A percentile compares a stretch with the other conserved stretches of the same genome.
Conservation (phyloP, 2,329 filamentous ascomycete species). For the Scorias spongiosa region DNA sequence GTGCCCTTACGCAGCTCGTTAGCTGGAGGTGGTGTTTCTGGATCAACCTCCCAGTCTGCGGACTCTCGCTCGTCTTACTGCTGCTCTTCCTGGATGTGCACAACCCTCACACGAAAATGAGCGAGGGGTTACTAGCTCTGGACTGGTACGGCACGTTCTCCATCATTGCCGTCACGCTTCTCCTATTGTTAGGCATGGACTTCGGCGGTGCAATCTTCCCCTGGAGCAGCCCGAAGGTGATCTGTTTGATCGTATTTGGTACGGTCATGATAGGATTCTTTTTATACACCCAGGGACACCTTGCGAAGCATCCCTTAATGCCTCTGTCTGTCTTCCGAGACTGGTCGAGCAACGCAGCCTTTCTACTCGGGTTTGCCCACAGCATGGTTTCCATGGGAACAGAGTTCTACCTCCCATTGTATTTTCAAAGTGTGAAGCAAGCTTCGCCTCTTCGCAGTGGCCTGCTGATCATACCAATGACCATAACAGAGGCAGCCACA, state of each 20-base stretch:
- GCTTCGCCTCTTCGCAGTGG: conserved; percentile 46
- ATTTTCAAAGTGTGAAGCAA: conserved; percentile 53
- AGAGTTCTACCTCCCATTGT: conserved; percentile 59
- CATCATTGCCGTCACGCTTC: conserved; percentile 35
- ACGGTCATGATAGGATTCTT: conserved; percentile 35
- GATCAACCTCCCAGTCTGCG: conserved; percentile 40
- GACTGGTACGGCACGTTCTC: conserved; percentile 40
- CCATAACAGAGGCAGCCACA: conserved; percentile 26
- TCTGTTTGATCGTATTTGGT: conserved; percentile 39
- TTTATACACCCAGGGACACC: conserved; percentile 44
- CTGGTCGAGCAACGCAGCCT: conserved; percentile 40
- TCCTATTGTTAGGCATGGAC: conserved; percentile 38
- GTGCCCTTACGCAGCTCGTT: conserved; percentile 30
- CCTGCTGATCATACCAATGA: conserved; percentile 47
- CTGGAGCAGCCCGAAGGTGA: conserved; percentile 40
- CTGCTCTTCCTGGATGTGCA: conserved; percentile 39
- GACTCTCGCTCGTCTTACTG: conserved; percentile 33
- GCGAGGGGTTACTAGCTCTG: conserved; percentile 34
- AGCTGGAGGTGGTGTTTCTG: conserved; percentile 41
- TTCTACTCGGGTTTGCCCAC: conserved; percentile 35
- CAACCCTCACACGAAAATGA: conserved; percentile 36
- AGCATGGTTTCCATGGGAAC: conserved; percentile 44
- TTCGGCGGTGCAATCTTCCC: conserved; percentile 39
- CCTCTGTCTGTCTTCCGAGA: conserved; percentile 46
- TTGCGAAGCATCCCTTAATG: conserved; percentile 54